A percentile compares a stretch with the other conserved stretches of the same genome.
These are phyloP conservation scores for Phalaenopsis equestris DNA, from an alignment of 106 monocot genomes.

Conservation along the genomic window DNA sequence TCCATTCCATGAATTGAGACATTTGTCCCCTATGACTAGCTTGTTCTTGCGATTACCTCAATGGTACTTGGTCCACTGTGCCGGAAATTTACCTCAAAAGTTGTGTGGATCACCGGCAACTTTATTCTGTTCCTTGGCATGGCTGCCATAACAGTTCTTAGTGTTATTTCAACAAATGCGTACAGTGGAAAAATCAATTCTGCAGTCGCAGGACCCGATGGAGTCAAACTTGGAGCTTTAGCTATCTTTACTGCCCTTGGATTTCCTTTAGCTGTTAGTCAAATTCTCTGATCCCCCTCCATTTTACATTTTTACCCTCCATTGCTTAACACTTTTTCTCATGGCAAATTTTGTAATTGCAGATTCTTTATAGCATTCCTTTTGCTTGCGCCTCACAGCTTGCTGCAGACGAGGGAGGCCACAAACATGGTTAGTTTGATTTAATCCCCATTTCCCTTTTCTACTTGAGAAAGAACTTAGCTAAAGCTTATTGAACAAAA, in stretches of 20 bases:
- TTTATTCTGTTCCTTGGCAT: constrained; percentile 3
- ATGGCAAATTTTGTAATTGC: background rate
- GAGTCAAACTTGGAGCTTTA: constrained; percentile 11
- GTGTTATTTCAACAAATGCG: constrained; percentile 3
- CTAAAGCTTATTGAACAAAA: too few species aligned
- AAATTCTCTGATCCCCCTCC: background rate
- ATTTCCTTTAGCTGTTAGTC: constrained; percentile 22
- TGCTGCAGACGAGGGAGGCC: constrained; percentile 11
- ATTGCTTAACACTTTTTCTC: background rate
- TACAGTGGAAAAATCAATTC: constrained; percentile 5
- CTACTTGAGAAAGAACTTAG: too few species aligned
- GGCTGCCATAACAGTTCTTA: constrained; percentile 2
- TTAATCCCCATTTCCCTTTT: too few species aligned
- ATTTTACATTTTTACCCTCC: background rate
- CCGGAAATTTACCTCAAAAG: constrained; percentile 5
- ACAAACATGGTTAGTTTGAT: constrained; percentile 14
- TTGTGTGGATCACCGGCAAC: constrained; percentile 3
- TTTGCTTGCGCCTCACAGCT: constrained; percentile 14
- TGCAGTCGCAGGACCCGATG: constrained; percentile 3
- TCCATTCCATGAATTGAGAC: background rate
- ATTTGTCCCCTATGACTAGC: background rate
- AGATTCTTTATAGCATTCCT: constrained; percentile 22
- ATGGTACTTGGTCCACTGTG: background rate
- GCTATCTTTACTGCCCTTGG: constrained; percentile 16
- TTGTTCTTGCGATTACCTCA: background rate